phyloP scores from a whole-genome alignment of 768 basidiomycete species.

The Xerocomellus intermedius region DNA sequence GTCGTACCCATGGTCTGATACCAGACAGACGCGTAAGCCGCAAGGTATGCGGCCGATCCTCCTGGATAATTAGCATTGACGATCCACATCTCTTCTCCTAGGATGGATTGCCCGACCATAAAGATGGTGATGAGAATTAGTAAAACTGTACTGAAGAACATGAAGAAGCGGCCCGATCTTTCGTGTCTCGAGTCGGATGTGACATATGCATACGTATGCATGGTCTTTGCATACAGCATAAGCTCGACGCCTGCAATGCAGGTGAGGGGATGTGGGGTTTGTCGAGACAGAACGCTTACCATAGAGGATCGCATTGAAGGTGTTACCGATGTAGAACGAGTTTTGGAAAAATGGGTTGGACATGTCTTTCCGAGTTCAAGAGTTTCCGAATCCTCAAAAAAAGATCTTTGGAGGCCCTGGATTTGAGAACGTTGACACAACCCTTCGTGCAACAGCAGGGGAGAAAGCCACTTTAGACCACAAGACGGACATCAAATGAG shows the following conservation, averaged over 20 bases:
- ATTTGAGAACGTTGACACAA: too few relatives aligned
- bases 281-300: background rate
- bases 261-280: background rate
- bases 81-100: conserved; percentile 34
- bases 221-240: conserved; percentile 13
- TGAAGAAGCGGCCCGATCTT: conserved; percentile 5
- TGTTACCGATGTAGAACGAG: conserved; percentile 16
- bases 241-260: conserved; percentile 9
- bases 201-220: background rate
- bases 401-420: too few relatives aligned
- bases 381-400: too few relatives aligned
- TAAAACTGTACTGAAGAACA: conserved; percentile 12
- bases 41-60: conserved; percentile 32
- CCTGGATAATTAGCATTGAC: conserved; percentile 32
- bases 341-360: conserved; percentile 12
- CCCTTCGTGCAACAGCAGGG: too few relatives aligned
- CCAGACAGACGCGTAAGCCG: conserved; percentile 21
- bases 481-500: too few relatives aligned
- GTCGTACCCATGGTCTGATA: conserved; percentile 27
- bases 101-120: conserved; percentile 17
- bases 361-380: background rate
- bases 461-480: too few relatives aligned
- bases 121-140: conserved; percentile 29
- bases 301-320: conserved; percentile 16
- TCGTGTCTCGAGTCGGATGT: background rate